Conservation (phyloP, 345 rosid genomes). For the Luvunga scandens region DNA sequence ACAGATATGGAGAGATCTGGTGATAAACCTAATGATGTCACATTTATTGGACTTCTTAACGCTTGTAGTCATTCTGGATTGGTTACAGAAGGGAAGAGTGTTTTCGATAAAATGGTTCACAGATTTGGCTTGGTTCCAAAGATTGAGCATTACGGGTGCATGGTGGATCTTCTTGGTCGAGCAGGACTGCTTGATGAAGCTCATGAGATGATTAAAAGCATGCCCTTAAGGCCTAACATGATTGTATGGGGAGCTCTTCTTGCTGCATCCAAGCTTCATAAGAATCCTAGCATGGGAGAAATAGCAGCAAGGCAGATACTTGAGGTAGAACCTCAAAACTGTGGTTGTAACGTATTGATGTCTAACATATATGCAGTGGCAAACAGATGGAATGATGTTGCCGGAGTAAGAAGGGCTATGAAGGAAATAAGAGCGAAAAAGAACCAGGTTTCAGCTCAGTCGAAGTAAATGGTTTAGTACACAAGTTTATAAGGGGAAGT, state of each 20-base stretch:
- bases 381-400: slow-evolving; percentile 44
- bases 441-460: slow-evolving; percentile 46
- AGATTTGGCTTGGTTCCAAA: slow-evolving; percentile 32
- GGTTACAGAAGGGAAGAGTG: slow-evolving; percentile 40
- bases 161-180: slow-evolving; percentile 60
- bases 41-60: slow-evolving; percentile 42
- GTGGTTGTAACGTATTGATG: slow-evolving; percentile 31
- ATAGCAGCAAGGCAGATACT: slow-evolving; percentile 32
- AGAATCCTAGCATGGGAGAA: slow-evolving; percentile 26
- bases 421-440: slow-evolving; percentile 22
- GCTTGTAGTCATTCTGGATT: slow-evolving; percentile 58
- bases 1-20: slow-evolving; percentile 37
- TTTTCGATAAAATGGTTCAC: slow-evolving; percentile 35
- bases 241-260: slow-evolving; percentile 48
- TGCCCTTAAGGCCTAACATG: slow-evolving; percentile 42
- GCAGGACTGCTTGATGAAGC: slow-evolving; percentile 53
- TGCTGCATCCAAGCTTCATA: slow-evolving; percentile 42
- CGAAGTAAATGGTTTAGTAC: slow-evolving; percentile 29
- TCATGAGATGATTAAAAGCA: slow-evolving; percentile 29
- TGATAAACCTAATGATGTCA: slow-evolving; percentile 36
- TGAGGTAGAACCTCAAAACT: slow-evolving; percentile 27
- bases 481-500: slow-evolving; percentile 32
- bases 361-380: slow-evolving; percentile 43
- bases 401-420: slow-evolving; percentile 33
- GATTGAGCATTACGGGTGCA: slow-evolving; percentile 57